Evolutionary conservation across 176 grass and related monocot species (phyloP).

Genomic region (Carex myosuroides): DNA sequence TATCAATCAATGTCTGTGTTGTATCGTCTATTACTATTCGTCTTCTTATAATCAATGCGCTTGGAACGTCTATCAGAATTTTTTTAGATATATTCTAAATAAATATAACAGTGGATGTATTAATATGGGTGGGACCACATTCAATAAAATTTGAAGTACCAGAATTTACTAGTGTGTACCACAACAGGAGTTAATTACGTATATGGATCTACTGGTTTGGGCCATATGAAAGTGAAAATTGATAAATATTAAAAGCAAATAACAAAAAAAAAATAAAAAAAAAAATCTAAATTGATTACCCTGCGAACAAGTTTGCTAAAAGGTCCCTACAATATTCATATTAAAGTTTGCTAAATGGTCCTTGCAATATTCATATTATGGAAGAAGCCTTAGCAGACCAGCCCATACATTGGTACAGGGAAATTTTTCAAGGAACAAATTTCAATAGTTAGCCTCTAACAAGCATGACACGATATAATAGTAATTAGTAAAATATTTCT

Average conservation of each 20-base stretch:
- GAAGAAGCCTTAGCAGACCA: not conserved
- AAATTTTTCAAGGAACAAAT: no score
- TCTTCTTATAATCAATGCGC: not conserved
- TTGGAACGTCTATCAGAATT: not conserved
- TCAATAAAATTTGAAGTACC: not conserved
- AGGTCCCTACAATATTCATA: not conserved
- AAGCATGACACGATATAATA: no score
- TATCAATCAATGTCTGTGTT: not conserved
- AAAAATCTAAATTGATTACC: not conserved
- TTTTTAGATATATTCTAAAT: not conserved
- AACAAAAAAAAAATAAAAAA: not conserved
- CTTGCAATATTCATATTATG: not conserved
- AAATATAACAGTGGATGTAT: not conserved
- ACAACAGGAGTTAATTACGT: not conserved
- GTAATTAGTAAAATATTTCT: no score
- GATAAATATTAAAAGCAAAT: not conserved
- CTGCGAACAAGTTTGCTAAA: not conserved
- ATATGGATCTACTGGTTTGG: not conserved
- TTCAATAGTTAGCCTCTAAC: no score
- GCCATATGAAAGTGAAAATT: not conserved
- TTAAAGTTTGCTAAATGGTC: not conserved
- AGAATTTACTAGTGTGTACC: not conserved
- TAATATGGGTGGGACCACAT: not conserved
- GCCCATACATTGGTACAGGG: no score
- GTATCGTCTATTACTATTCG: no score